Base-by-base conservation (phyloP, 129 eudicot genomes). In the Glebionis coronaria region DNA sequence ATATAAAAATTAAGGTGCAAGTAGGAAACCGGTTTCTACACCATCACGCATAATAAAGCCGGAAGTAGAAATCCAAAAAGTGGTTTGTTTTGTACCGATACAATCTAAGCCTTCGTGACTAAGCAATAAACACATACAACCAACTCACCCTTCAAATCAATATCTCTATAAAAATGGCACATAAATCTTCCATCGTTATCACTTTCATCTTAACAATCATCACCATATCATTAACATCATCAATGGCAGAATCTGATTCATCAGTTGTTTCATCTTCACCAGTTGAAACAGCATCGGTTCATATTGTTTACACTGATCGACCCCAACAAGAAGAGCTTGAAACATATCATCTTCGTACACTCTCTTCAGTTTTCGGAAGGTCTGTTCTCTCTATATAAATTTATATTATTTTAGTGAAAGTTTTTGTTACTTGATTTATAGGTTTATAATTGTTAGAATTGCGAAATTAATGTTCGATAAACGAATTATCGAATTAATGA, bases 351-450 rank as follows among this genome's bases (percentile, higher is more conserved):
- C 74, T 91, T 67, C 81, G 74, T 54, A 87, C 93, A 19, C 97
- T 91, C 55, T 60, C 95, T 57, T 84, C 93, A 35, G 95, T 87
- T 76, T 79, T 87, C 69, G 95, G 93, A 77, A 87, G 97, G 97
- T 87, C 31, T 58, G 1, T 31, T 73, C 3, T 47, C 8, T 69
- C 45, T 9, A 10, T 55, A 16, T 5, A 13, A 4, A 8, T 54
- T 12, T 54, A 8, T 5, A 57, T 4, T 44, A 49, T 23, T 23
- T 23, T 23, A 23, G 25, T 23, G 25, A 23, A 23, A 23, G 25
- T 23, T 23, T 23, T 23, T 23, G 25, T 23, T 23, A 23, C 1
- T 23, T 23, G 25, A 23, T 23, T 23, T 23, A 23, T 23, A 23
- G 25, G n/a, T n/a, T n/a, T n/a, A n/a, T n/a, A n/a, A n/a, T n/a